Conservation (phyloP, 1,139 yeast genomes). For the Scheffersomyces insectosa region DNA sequence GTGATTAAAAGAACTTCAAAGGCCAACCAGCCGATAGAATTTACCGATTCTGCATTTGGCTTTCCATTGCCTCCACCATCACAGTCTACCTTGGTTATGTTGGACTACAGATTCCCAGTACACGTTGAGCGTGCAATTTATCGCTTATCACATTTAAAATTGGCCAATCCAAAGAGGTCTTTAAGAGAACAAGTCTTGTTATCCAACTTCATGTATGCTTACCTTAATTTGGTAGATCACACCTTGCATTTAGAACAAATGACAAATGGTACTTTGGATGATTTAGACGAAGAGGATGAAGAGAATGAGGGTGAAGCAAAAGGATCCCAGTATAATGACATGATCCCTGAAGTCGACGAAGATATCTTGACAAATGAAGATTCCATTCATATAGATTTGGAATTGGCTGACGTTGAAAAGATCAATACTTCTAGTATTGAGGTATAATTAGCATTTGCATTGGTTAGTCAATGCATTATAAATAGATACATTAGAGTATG, state of each 20-base stretch:
- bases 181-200: constrained; percentile 86
- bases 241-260: constrained; percentile 66
- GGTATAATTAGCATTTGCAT: background rate
- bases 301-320: constrained; percentile 15
- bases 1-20: constrained; percentile 44
- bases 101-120: constrained; percentile 84
- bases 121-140: constrained; percentile 96
- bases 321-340: constrained; percentile 1
- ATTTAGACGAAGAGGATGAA: constrained; percentile 11
- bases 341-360: constrained; percentile 13
- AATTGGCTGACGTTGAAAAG: constrained; percentile 10
- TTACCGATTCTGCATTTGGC: constrained; percentile 82
- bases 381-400: constrained; percentile 19
- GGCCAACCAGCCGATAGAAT: constrained; percentile 71
- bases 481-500: background rate
- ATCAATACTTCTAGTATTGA: constrained; percentile 3
- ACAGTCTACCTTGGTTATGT: constrained; percentile 71
- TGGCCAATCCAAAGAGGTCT: constrained; percentile 92
- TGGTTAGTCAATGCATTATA: background rate
- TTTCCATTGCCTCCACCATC: constrained; percentile 83
- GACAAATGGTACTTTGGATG: constrained; percentile 15
- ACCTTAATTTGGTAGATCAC: constrained; percentile 90
- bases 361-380: constrained; percentile 12
- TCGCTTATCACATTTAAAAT: constrained; percentile 83
- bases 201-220: constrained; percentile 97